A percentile compares a stretch with the other conserved stretches of the same genome.
Conservation (phyloP, 2,329 filamentous ascomycete species). For the Beauveria varroae region DNA sequence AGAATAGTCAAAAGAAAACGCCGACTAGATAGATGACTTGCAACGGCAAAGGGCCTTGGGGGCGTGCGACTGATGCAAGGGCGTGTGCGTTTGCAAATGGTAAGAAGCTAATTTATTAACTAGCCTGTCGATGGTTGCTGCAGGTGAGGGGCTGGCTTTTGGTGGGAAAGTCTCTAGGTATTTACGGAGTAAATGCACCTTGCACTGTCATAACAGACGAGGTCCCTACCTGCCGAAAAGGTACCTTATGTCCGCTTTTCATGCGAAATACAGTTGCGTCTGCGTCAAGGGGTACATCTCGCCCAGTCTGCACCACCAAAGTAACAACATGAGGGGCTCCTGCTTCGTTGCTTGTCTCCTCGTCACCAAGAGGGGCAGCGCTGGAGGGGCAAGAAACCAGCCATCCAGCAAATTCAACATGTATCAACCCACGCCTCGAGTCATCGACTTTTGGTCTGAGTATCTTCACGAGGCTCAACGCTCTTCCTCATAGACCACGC, state of each 20-base stretch:
- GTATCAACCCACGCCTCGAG: neutral
- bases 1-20: neutral
- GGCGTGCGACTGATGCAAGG: slow-evolving; percentile 4
- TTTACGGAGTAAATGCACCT: no score
- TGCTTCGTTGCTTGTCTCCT: neutral
- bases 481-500: neutral
- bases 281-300: no score
- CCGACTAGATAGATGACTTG: neutral
- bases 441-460: neutral
- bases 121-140: slow-evolving; percentile 6
- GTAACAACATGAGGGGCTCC: neutral
- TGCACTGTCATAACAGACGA: no score
- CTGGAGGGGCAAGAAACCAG: neutral
- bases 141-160: slow-evolving; percentile 2
- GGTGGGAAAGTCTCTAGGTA: neutral
- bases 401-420: neutral
- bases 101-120: neutral
- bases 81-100: slow-evolving; percentile 4
- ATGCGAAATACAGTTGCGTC: no score
- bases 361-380: neutral
- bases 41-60: neutral
- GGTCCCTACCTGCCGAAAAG: no score
- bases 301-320: neutral
- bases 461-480: neutral
- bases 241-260: neutral